Percentiles rank a stretch among this genome's conserved stretches.
Conservation (phyloP, 2,329 filamentous ascomycete genomes). For the Tolypocladium sp. region DNA sequence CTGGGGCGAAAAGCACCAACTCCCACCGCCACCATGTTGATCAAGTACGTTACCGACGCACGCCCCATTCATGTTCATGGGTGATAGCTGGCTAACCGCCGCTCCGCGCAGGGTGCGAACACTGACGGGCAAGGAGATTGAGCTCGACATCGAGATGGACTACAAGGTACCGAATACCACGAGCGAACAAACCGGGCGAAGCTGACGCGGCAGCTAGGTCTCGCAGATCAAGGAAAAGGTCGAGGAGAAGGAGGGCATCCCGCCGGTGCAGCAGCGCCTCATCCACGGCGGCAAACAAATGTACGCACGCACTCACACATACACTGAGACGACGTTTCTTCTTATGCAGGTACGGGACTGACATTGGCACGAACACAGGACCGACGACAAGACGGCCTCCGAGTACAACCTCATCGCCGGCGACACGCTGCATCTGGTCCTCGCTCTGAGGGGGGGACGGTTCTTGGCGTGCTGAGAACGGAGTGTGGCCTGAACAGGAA, state of each 20-base stretch:
- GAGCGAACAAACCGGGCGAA: not conserved
- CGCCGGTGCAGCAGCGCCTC: constrained; percentile 88
- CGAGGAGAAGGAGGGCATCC: constrained; percentile 98
- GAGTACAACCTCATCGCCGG: constrained; percentile 90
- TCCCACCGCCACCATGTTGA: constrained; percentile 26
- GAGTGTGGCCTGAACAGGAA: not conserved
- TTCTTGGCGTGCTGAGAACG: not conserved
- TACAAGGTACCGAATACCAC: constrained; percentile 60
- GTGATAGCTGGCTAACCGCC: not conserved
- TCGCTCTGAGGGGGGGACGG: constrained; percentile 44
- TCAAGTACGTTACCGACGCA: constrained; percentile 33
- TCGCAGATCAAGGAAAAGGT: constrained; percentile 97
- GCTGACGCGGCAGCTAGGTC: constrained; percentile 45
- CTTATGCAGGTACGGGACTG: not conserved
- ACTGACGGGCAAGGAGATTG: constrained; percentile 96
- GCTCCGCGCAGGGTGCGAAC: constrained; percentile 69
- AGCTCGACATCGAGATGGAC: constrained; percentile 89
- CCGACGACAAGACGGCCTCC: constrained; percentile 84
- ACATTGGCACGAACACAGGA: constrained; percentile 42
- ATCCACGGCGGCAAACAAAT: constrained; percentile 98
- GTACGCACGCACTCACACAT: constrained; percentile 38
- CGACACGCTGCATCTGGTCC: constrained; percentile 87
- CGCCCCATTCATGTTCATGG: not conserved
- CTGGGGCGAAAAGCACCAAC: not conserved
- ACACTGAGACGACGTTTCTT: not conserved